Evolutionary conservation across 1,284 basidiomycete genomes (phyloP).

Genomic region (Trametes hirsuta): DNA sequence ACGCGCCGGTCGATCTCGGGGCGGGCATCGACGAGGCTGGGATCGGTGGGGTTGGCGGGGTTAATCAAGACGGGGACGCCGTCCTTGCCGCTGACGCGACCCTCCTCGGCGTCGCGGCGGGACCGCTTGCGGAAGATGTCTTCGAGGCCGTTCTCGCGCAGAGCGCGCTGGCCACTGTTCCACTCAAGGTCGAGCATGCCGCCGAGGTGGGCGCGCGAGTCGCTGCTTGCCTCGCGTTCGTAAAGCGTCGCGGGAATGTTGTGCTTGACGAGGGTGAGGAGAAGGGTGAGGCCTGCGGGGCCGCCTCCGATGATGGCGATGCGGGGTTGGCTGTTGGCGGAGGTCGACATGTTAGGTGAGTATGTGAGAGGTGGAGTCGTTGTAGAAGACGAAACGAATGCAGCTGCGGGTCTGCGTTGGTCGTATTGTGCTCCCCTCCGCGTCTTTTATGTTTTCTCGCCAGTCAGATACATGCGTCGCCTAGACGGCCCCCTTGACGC

Average conservation of each 20-base stretch:
- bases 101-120: neutral
- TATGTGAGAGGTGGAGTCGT: too few relatives aligned
- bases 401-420: too few relatives aligned
- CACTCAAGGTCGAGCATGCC: conserved; percentile 9
- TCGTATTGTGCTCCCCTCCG: too few relatives aligned
- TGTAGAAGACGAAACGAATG: too few relatives aligned
- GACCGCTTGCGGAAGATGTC: neutral
- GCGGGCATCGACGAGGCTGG: neutral
- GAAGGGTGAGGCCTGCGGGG: neutral
- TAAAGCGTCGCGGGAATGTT: neutral
- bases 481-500: too few relatives aligned
- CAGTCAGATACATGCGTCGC: too few relatives aligned
- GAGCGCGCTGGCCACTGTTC: conserved; percentile 4
- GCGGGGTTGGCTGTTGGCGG: neutral
- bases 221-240: neutral
- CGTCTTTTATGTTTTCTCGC: too few relatives aligned
- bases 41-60: neutral
- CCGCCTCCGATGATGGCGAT: conserved; percentile 6
- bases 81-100: neutral
- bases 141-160: conserved; percentile 3
- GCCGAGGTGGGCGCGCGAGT: conserved; percentile 4
- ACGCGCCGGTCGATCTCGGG: neutral
- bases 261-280: neutral
- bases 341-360: too few relatives aligned
- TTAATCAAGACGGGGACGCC: neutral